phyloP scores from a whole-genome alignment of 306 rosid genomes.

The Gynostemma pentaphyllum region DNA sequence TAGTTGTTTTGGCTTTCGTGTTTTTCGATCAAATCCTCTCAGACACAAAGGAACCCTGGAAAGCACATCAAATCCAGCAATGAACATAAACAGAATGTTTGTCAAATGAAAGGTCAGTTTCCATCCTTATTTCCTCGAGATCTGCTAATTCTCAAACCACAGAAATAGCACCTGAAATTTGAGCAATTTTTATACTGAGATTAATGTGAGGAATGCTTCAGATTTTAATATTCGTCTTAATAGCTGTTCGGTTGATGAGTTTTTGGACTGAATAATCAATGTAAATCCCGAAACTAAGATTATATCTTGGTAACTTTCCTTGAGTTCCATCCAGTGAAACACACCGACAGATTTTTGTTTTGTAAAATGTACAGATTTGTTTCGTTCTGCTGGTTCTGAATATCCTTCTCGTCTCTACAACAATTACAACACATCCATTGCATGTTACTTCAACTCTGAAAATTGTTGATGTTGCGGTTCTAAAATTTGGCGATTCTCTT shows the following conservation, averaged over 20 bases:
- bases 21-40: conserved; percentile 33
- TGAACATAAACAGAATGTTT: neutral
- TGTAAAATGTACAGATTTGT: neutral
- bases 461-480: conserved; percentile 30
- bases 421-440: neutral
- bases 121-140: no score
- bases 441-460: conserved; percentile 26
- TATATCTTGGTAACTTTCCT: no score
- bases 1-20: conserved; percentile 23
- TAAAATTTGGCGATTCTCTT: conserved; percentile 29
- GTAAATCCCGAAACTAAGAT: no score
- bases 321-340: neutral
- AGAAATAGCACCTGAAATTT: no score
- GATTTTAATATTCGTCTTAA: no score
- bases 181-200: no score
- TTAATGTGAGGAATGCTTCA: no score
- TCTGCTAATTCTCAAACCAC: no score
- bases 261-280: no score
- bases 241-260: no score
- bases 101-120: no score
- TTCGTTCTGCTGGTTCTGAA: conserved; percentile 22
- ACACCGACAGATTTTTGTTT: neutral
- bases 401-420: neutral
- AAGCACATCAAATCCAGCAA: neutral
- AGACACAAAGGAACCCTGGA: conserved; percentile 42